Base-by-base conservation (phyloP, 768 basidiomycete species). In the Cystobasidium tubakii region DNA sequence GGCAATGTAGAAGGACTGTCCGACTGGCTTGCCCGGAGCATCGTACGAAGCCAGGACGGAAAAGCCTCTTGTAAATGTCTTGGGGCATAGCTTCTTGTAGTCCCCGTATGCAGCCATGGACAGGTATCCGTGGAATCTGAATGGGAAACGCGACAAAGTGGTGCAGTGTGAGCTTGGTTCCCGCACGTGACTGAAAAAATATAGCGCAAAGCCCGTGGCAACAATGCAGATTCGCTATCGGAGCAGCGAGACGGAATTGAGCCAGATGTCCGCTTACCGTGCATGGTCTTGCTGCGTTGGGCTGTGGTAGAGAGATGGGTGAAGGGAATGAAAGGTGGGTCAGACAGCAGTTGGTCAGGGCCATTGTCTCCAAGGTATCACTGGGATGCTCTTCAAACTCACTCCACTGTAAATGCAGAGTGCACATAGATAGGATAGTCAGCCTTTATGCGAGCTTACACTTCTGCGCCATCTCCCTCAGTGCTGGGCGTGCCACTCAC, bases 231-330 rank as follows among this genome's bases (percentile, higher is more conserved):
- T n/a, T n/a, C n/a, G n/a, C n/a, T n/a, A n/a, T n/a, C n/a, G n/a
- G n/a, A n/a, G n/a, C n/a, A n/a, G n/a, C n/a, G n/a, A n/a, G n/a
- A n/a, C n/a, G n/a, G n/a, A n/a, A n/a, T n/a, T n/a, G n/a, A n/a
- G n/a, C n/a, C n/a, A n/a, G n/a, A n/a, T n/a, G n/a, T n/a, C n/a
- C 15, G 44, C 66, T 43, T 23, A 53, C n/a, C 69, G 69, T 21
- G 69, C 69, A 43, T 71, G 69, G 36, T 71, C 69, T 36, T 71
- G 69, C 42, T 55, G 54, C 2, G 69, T 71, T 27, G 69, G 69
- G 55, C 63, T 65, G 43, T 19, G 25, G 31, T 13, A 25, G 39
- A n/a, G 27, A 10, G 13, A 15, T 12, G 13, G 57, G 12, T 23
- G 57, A 25, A 17, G 57, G 2, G 57, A 31, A 17, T 27, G 33